A percentile compares a stretch with the other conserved stretches of the same genome.
These are phyloP conservation scores for Hemileia vastatrix DNA, from an alignment of 1,284 basidiomycete species.

Conservation along the genomic window DNA sequence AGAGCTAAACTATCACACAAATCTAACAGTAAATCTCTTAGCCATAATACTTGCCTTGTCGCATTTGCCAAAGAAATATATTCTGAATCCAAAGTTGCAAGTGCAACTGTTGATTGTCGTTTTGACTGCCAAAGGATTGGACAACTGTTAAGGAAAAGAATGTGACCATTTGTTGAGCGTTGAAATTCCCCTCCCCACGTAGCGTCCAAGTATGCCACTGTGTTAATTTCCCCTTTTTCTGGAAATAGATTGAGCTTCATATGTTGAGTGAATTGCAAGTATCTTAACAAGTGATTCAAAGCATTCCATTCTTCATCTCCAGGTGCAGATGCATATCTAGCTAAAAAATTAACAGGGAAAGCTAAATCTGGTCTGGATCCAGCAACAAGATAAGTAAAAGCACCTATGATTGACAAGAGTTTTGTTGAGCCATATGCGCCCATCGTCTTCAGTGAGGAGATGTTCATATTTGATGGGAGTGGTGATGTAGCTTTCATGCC, in stretches of 20 bases:
- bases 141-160: background rate
- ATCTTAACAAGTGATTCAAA: background rate
- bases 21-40: background rate
- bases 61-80: background rate
- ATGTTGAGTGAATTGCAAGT: too few relatives aligned
- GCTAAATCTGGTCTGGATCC: too few relatives aligned
- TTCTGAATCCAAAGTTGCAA: background rate
- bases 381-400: too few relatives aligned
- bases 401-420: too few relatives aligned
- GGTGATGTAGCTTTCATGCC: too few relatives aligned
- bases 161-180: background rate
- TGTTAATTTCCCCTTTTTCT: background rate
- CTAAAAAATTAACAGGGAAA: background rate
- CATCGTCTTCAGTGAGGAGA: too few relatives aligned
- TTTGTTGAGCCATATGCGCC: too few relatives aligned
- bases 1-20: background rate
- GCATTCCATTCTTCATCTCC: background rate
- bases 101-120: background rate
- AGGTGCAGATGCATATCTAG: background rate
- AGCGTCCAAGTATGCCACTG: background rate
- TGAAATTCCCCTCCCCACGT: constrained; percentile 9
- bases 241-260: too few relatives aligned
- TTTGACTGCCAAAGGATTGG: background rate
- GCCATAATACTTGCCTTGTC: background rate
- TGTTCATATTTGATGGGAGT: too few relatives aligned